Evolutionary conservation across 805 yeast species (phyloP).

Genomic region (Myxozyma geophila): DNA sequence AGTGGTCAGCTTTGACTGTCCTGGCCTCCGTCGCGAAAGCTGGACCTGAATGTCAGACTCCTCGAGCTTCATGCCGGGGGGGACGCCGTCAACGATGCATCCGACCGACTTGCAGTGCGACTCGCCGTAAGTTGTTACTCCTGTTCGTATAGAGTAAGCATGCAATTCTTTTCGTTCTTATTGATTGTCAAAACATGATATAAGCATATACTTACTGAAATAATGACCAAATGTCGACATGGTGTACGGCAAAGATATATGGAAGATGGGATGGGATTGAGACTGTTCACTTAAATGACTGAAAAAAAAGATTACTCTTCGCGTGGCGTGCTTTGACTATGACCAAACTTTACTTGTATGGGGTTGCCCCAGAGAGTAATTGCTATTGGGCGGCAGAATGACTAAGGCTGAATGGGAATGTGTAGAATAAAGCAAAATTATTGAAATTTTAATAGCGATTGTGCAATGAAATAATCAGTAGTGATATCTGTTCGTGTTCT

Average conservation of each 20-base stretch:
- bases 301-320: conserved; percentile 1
- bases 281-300: neutral
- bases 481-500: too few species aligned
- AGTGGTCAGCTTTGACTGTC: conserved; percentile 88
- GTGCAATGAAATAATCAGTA: too few species aligned
- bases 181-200: too few species aligned
- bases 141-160: conserved; percentile 38
- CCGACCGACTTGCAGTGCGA: conserved; percentile 98
- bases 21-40: conserved; percentile 95
- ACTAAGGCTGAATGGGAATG: too few species aligned
- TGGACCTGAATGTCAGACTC: conserved; percentile 95
- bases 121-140: conserved; percentile 96
- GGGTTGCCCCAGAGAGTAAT: too few species aligned
- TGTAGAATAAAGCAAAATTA: too few species aligned
- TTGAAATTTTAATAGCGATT: too few species aligned
- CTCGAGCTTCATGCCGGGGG: conserved; percentile 86
- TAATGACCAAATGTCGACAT: conserved; percentile 77
- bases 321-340: conserved; percentile 1
- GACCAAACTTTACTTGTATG: neutral
- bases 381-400: too few species aligned
- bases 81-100: conserved; percentile 97
- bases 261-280: neutral
- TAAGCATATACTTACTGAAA: conserved; percentile 45
- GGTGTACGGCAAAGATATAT: neutral
- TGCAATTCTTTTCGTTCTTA: neutral